Conservation (phyloP, 2,329 filamentous ascomycete species). For the Aureobasidium sp. region DNA sequence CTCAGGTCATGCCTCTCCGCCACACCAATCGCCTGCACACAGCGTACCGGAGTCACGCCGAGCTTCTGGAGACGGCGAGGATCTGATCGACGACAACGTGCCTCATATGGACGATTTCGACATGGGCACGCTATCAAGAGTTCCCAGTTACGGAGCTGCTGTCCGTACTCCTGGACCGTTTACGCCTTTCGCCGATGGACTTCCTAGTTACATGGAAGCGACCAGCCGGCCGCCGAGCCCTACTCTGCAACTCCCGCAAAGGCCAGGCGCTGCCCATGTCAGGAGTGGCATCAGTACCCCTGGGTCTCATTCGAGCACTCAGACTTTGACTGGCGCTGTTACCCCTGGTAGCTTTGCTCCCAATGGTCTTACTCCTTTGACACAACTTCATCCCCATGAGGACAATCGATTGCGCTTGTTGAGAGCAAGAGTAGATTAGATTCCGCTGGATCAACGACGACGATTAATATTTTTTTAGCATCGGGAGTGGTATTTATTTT, state of each 20-base stretch:
- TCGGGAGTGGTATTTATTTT: background rate
- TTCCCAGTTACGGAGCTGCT: constrained; percentile 43
- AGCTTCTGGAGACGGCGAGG: constrained; percentile 23
- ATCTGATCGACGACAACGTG: constrained; percentile 14
- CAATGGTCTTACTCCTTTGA: background rate
- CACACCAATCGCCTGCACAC: constrained; percentile 18
- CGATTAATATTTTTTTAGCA: background rate
- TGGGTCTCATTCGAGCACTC: constrained; percentile 12
- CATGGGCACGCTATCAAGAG: constrained; percentile 38
- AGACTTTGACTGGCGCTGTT: constrained; percentile 1
- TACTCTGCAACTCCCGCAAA: background rate
- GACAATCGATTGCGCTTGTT: background rate
- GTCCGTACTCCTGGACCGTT: constrained; percentile 34
- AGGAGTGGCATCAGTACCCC: constrained; percentile 19
- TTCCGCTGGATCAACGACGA: background rate
- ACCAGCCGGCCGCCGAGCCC: constrained; percentile 35
- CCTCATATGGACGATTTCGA: constrained; percentile 28
- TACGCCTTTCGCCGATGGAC: constrained; percentile 32
- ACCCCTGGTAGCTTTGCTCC: background rate
- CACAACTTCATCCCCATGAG: constrained; percentile 2
- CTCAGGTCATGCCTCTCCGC: constrained; percentile 15
- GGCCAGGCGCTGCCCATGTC: constrained; percentile 22
- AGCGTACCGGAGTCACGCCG: constrained; percentile 24
- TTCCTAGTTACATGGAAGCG: constrained; percentile 38
- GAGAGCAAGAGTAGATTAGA: constrained; percentile 6